Evolutionary conservation across 805 yeast species (phyloP).

Genomic region (Yarrowia osloensis): DNA sequence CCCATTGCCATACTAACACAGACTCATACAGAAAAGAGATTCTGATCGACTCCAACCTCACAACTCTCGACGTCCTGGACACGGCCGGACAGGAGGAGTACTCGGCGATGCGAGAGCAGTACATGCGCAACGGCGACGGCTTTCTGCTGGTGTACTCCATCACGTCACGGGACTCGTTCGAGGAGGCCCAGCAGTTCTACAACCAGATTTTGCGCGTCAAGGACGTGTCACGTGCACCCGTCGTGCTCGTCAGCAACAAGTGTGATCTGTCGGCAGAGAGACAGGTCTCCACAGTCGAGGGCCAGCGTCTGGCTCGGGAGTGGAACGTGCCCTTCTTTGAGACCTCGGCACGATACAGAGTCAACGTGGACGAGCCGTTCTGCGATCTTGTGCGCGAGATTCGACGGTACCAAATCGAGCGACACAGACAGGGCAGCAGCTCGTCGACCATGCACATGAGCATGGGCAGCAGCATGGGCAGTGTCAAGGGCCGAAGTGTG

Average conservation of each 20-base stretch:
- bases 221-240: constrained; percentile 55
- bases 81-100: constrained; percentile 99
- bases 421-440: constrained; percentile 32
- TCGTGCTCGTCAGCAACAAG: constrained; percentile 91
- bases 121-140: constrained; percentile 96
- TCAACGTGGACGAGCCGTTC: constrained; percentile 86
- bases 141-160: constrained; percentile 84
- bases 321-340: constrained; percentile 73
- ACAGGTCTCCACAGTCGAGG: constrained; percentile 82
- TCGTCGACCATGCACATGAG: constrained; percentile 14
- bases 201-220: constrained; percentile 76
- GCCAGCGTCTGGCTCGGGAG: constrained; percentile 69
- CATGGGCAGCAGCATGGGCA: constrained; percentile 24
- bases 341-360: constrained; percentile 88
- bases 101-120: constrained; percentile 89
- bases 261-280: constrained; percentile 76
- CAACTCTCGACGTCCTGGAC: constrained; percentile 84
- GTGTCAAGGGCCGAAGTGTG: constrained; percentile 28
- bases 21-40: constrained; percentile 74
- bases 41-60: constrained; percentile 74
- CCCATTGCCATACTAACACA: no score
- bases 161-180: constrained; percentile 78
- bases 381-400: constrained; percentile 49
- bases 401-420: constrained; percentile 34
- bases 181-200: constrained; percentile 76